phyloP scores from a whole-genome alignment of 1,284 basidiomycete genomes.

The Tylopilus orsonianus region DNA sequence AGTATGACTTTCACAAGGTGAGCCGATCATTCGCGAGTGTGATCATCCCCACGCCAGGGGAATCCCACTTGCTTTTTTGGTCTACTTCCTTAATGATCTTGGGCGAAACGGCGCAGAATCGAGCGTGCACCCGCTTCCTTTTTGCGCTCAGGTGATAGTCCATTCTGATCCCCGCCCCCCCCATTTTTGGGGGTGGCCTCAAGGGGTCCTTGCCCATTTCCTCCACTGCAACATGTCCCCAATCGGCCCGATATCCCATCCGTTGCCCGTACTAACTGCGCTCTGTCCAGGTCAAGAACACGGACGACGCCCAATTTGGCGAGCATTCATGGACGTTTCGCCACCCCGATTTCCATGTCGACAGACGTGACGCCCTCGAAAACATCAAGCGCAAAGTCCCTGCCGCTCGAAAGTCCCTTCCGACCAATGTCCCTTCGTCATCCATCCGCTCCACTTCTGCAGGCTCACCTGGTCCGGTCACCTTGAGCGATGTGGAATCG shows the following conservation, averaged over 20 bases:
- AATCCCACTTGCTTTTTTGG: constrained; percentile 3
- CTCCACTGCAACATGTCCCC: not conserved
- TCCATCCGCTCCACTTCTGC: constrained; percentile 38
- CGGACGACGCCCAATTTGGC: constrained; percentile 74
- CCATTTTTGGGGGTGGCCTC: constrained; percentile 14
- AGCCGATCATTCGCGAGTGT: constrained; percentile 20
- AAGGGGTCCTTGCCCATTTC: constrained; percentile 8
- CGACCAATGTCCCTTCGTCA: constrained; percentile 24
- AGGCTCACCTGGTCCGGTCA: constrained; percentile 28
- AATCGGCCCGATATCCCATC: constrained; percentile 6
- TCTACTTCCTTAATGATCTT: constrained; percentile 10
- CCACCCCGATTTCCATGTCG: constrained; percentile 91
- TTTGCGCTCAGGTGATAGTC: not conserved
- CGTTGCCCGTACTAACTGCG: constrained; percentile 2
- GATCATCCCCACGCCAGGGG: not conserved
- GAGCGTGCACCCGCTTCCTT: constrained; percentile 12
- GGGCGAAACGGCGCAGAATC: constrained; percentile 16
- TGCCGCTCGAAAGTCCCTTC: constrained; percentile 55
- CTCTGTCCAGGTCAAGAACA: constrained; percentile 63
- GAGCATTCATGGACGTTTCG: constrained; percentile 95
- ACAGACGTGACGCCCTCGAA: constrained; percentile 82
- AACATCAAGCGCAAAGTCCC: constrained; percentile 95
- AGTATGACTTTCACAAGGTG: constrained; percentile 98
- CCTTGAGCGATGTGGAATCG: constrained; percentile 27
- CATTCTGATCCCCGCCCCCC: constrained; percentile 12